Base-by-base conservation (phyloP, 2,329 filamentous ascomycete species). In the Thelonectria rubi region DNA sequence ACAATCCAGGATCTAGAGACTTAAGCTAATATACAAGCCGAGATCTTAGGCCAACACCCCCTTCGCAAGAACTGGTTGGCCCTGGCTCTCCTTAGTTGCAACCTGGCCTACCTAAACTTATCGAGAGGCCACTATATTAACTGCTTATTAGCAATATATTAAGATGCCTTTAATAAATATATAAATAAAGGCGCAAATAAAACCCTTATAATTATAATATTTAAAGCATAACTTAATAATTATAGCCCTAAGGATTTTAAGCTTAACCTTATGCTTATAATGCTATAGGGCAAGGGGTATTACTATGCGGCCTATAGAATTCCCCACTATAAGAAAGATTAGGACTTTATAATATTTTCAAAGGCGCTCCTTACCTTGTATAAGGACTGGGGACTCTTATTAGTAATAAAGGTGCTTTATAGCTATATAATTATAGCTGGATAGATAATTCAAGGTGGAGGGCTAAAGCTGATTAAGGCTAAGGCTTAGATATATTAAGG, bases 261-360 rank as follows among this genome's bases (percentile, higher is more conserved):
- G 49, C 37, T 39, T n/a, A 52, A 52, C 21, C 34, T 52, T 17
- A 10, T 52, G 9, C 49, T 52, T 7, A 10, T 52, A 6, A 52
- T 52, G 18, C 49, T 10, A 17, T 52, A 10, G 18, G 49, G 34
- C 20, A 52, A 52, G 49, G 21, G 21, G 18, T 52, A 24, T 52
- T 10, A 5, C 18, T 52, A 52, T 26, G 14, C 32, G 21, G 18
- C 18, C 7, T 52, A 52, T 26, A 10, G 49, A 20, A 52, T 52
- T 52, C 18, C 49, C 18, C 17, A 52, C 49, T 52, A 52, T 26
- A 40, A 40, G 18, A 52, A 40, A 11, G 14, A 52, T 18, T 9
- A 5, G 37, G 49, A 52, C 20, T 52, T 52, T 17, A 52, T 52
- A 5, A 12, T 42, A 15, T 40, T 21, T 52, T 52, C 14, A 40